Evolutionary conservation across 495 filamentous ascomycete genomes (phyloP).

Genomic region (Cercophora newfieldiana): DNA sequence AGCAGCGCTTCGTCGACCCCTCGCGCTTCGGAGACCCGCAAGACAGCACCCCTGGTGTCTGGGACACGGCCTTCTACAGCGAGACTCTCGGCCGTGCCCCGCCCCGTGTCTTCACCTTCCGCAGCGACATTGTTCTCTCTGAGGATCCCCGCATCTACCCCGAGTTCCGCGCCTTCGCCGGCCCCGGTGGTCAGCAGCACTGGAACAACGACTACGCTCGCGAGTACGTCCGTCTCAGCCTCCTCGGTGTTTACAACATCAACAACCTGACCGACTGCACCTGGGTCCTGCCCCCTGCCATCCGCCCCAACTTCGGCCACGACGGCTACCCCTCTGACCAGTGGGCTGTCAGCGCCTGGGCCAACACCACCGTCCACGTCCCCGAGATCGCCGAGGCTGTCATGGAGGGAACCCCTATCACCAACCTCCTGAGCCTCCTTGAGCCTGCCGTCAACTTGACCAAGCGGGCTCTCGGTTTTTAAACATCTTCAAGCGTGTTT

Average conservation of each 20-base stretch:
- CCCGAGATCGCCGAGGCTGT: background rate
- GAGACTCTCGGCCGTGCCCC: conserved; percentile 41
- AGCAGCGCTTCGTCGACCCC: conserved; percentile 47
- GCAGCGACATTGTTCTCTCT: conserved; percentile 44
- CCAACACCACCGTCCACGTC: background rate
- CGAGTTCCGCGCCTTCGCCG: conserved; percentile 35
- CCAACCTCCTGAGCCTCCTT: background rate
- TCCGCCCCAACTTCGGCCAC: background rate
- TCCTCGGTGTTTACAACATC: conserved; percentile 44
- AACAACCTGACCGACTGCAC: conserved; percentile 44
- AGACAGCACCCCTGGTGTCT: conserved; percentile 38
- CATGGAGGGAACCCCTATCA: background rate
- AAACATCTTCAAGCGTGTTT: too few relatives aligned
- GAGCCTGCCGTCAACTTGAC: background rate
- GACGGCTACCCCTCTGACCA: background rate
- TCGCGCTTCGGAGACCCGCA: conserved; percentile 34
- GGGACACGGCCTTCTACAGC: conserved; percentile 47
- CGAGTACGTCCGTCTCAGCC: conserved; percentile 43
- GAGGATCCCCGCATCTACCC: conserved; percentile 35
- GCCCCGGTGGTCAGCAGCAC: conserved; percentile 26
- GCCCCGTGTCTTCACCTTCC: conserved; percentile 46
- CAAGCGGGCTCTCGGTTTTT: background rate
- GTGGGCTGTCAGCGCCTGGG: conserved; percentile 7
- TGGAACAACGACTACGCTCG: conserved; percentile 40
- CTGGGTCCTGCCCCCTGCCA: conserved; percentile 30